These are phyloP conservation scores for Fusarium xylarioides DNA, from an alignment of 2,329 filamentous ascomycete species.

Conservation along the genomic window DNA sequence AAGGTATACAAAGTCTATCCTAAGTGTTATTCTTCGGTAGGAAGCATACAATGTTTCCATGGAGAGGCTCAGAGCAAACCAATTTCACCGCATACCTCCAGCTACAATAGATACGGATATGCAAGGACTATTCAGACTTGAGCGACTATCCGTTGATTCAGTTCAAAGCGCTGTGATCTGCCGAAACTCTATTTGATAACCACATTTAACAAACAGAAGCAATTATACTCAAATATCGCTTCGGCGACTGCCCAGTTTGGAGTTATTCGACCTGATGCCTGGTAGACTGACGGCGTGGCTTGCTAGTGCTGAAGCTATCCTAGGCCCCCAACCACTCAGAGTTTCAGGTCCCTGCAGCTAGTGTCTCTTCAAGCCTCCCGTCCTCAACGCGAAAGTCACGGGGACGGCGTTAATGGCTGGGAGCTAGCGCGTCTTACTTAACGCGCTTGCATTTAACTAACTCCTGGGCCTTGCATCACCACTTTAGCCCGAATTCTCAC, in stretches of 20 bases:
- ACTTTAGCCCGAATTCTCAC: constrained; percentile 22
- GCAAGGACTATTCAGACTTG: background rate
- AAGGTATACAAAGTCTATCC: background rate
- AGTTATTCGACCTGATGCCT: background rate
- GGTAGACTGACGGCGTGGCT: constrained; percentile 20
- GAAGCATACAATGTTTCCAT: background rate
- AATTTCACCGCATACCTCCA: background rate
- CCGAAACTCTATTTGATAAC: background rate
- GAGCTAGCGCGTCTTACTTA: constrained; percentile 33
- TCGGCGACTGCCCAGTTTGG: constrained; percentile 7
- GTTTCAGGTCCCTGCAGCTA: constrained; percentile 8
- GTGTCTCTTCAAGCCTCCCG: constrained; percentile 3
- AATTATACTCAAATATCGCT: background rate
- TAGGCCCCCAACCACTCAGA: constrained; percentile 30
- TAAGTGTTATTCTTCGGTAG: background rate
- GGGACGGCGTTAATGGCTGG: constrained; percentile 34
- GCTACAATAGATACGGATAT: background rate
- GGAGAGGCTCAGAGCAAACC: background rate
- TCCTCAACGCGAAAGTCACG: constrained; percentile 37
- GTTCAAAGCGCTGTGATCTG: background rate
- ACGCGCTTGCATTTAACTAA: constrained; percentile 26
- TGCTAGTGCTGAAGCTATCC: constrained; percentile 23
- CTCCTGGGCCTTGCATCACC: constrained; percentile 30
- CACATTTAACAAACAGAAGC: background rate
- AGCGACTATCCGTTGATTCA: background rate